These are phyloP conservation scores for Pythium apleroticum DNA, from an alignment of 352 stramenopile species.

Conservation along the genomic window DNA sequence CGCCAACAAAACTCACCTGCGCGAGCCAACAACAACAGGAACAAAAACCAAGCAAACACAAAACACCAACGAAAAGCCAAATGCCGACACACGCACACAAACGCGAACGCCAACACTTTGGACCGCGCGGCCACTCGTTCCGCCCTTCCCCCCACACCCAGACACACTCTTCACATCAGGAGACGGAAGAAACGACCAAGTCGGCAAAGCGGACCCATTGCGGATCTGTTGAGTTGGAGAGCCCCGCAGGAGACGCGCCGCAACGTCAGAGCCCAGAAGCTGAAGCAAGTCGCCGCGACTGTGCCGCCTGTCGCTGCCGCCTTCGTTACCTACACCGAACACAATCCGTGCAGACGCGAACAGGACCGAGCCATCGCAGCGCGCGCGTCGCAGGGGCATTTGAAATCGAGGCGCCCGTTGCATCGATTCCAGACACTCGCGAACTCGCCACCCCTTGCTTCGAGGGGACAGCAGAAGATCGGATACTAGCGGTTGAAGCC, in stretches of 20 bases:
- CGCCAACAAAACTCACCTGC: background rate
- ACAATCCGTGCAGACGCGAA: background rate
- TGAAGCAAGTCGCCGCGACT: background rate
- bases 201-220: background rate
- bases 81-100: background rate
- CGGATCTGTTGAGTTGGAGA: background rate
- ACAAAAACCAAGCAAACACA: background rate
- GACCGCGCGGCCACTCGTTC: background rate
- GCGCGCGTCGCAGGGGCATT: background rate
- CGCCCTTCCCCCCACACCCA: background rate
- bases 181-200: background rate
- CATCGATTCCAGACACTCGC: background rate
- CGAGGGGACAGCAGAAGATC: background rate
- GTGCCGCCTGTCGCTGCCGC: background rate
- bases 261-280: background rate
- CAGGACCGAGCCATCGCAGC: background rate
- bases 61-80: conserved; percentile 1
- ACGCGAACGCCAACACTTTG: background rate
- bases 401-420: no score
- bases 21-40: background rate
- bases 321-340: background rate
- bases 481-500: background rate
- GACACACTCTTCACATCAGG: background rate
- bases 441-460: background rate
- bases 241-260: background rate